Evolutionary conservation across 495 filamentous ascomycete genomes (phyloP).

Genomic region (Pseudevernia furfuracea): DNA sequence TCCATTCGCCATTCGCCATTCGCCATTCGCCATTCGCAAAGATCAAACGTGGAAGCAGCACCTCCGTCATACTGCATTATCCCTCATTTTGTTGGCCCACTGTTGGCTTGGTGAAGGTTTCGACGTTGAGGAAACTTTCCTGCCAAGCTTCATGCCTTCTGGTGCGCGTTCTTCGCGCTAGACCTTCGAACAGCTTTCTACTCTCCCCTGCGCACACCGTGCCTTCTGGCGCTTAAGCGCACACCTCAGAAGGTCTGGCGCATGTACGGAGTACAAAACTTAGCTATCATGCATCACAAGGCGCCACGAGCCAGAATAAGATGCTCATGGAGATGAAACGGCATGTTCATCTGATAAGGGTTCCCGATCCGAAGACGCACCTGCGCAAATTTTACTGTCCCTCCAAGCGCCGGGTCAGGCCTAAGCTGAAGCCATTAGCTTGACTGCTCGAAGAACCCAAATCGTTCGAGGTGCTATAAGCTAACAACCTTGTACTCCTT

Average conservation of each 20-base stretch:
- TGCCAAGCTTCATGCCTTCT: neutral
- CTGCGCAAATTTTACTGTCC: conserved; percentile 7
- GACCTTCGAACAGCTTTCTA: neutral
- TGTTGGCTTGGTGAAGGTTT: neutral
- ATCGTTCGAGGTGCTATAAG: conserved; percentile 15
- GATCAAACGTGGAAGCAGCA: neutral
- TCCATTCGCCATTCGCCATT: too few relatives aligned
- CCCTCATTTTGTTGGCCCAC: neutral
- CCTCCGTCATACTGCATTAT: neutral
- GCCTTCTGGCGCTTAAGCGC: conserved; percentile 12
- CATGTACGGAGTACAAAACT: conserved; percentile 2
- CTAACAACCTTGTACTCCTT: neutral
- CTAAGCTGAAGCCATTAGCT: neutral
- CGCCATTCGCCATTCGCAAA: neutral
- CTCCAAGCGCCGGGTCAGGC: conserved; percentile 3
- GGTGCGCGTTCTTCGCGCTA: neutral
- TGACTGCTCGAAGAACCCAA: neutral
- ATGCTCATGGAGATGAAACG: neutral
- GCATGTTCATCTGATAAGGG: neutral
- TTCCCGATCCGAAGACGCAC: conserved; percentile 2
- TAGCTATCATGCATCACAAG: neutral
- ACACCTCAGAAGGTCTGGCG: conserved; percentile 12
- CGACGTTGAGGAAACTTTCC: neutral
- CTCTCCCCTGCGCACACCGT: neutral
- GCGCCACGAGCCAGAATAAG: neutral